Conservation (phyloP, 2,329 filamentous ascomycete genomes). For the Calycina herbarum region DNA sequence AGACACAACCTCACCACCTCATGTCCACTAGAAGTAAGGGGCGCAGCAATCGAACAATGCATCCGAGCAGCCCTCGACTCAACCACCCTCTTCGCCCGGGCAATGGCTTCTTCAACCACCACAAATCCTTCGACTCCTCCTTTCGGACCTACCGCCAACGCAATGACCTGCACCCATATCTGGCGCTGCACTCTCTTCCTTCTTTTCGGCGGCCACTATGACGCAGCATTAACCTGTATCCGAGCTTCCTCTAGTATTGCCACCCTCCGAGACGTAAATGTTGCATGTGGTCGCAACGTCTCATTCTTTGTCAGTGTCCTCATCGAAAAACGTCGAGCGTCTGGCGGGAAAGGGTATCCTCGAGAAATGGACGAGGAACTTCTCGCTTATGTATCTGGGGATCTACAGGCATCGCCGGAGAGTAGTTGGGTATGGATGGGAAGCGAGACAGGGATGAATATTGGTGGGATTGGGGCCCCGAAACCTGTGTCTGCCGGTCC, state of each 20-base stretch:
- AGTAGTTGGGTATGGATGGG: constrained; percentile 82
- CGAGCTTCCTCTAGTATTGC: constrained; percentile 71
- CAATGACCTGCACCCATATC: constrained; percentile 77
- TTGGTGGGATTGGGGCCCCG: constrained; percentile 19
- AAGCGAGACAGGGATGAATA: constrained; percentile 49
- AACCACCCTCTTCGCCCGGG: constrained; percentile 70
- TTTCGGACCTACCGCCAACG: constrained; percentile 51
- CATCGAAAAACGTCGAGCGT: constrained; percentile 52
- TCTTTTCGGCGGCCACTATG: constrained; percentile 71
- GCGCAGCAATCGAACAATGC: constrained; percentile 75
- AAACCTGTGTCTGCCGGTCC: not conserved
- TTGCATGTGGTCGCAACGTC: constrained; percentile 77
- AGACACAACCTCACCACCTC: constrained; percentile 81
- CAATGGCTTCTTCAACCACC: constrained; percentile 47
- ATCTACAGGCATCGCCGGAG: constrained; percentile 78
- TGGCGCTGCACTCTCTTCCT: constrained; percentile 85
- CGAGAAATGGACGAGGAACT: constrained; percentile 73
- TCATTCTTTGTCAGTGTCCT: constrained; percentile 76
- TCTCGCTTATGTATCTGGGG: constrained; percentile 80
- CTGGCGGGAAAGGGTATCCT: constrained; percentile 24
- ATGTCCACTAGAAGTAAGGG: constrained; percentile 64
- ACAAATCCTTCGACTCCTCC: constrained; percentile 37
- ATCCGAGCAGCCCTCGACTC: constrained; percentile 75
- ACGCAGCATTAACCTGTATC: constrained; percentile 71
- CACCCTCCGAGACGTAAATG: constrained; percentile 68